phyloP scores from a whole-genome alignment of 805 yeast genomes.

The Jamesozyma rosinii region DNA sequence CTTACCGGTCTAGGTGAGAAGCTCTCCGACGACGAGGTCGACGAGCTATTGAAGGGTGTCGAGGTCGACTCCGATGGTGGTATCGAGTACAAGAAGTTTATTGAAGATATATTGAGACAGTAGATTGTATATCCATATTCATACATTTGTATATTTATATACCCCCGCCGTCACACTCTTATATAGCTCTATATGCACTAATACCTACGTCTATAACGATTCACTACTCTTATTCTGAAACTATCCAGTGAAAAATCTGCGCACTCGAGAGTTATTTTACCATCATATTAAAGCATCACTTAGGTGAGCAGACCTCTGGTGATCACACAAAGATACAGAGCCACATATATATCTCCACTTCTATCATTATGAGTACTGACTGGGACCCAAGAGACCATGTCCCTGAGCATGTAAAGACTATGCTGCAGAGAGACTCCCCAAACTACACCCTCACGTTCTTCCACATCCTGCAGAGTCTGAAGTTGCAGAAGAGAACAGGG shows the following conservation, averaged over 20 bases:
- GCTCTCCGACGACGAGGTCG: slow-evolving; percentile 82
- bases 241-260: too few species aligned
- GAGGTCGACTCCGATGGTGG: slow-evolving; percentile 88
- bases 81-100: slow-evolving; percentile 90
- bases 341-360: too few species aligned
- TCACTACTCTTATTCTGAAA: too few species aligned
- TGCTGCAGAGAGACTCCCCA: slow-evolving; percentile 16
- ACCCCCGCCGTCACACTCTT: too few species aligned
- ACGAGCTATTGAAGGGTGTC: slow-evolving; percentile 91
- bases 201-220: too few species aligned
- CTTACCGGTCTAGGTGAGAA: slow-evolving; percentile 94
- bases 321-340: too few species aligned
- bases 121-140: slow-evolving; percentile 25
- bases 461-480: slow-evolving; percentile 62
- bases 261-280: too few species aligned
- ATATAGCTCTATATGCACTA: too few species aligned
- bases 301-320: too few species aligned
- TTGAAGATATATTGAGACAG: slow-evolving; percentile 86
- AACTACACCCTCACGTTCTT: slow-evolving; percentile 48
- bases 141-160: neutral
- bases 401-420: slow-evolving; percentile 32
- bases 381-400: slow-evolving; percentile 42
- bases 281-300: too few species aligned
- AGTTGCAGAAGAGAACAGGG: slow-evolving; percentile 81
- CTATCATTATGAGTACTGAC: neutral